A percentile compares a stretch with the other conserved stretches of the same genome.
Conservation (phyloP, 768 basidiomycete genomes). For the Amanita jacksonii region DNA sequence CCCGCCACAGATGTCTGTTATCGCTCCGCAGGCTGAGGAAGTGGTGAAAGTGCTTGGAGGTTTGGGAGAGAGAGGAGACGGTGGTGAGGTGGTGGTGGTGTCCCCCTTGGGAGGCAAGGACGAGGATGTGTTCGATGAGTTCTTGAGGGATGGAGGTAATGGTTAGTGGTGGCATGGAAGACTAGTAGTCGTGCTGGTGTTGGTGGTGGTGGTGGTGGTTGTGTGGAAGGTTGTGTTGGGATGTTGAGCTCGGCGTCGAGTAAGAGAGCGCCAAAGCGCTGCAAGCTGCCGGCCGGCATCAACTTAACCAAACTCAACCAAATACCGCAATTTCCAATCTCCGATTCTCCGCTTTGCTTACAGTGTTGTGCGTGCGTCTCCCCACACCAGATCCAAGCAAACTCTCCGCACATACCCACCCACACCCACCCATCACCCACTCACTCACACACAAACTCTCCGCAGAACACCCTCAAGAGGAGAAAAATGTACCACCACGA, state of each 20-base stretch:
- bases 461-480: neutral
- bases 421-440: too few species aligned
- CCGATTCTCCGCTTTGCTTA: too few species aligned
- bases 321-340: neutral
- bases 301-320: too few species aligned
- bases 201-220: too few species aligned
- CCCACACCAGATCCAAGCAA: too few species aligned
- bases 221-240: neutral
- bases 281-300: neutral
- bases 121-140: too few species aligned
- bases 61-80: slow-evolving; percentile 26
- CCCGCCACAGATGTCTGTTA: slow-evolving; percentile 29
- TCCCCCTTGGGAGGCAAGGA: neutral
- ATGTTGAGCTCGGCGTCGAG: neutral
- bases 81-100: slow-evolving; percentile 19
- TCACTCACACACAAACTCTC: too few species aligned
- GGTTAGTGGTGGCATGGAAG: too few species aligned
- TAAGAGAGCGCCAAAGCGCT: neutral
- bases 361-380: too few species aligned
- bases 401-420: too few species aligned
- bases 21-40: slow-evolving; percentile 22
- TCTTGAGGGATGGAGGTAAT: too few species aligned
- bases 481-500: slow-evolving; percentile 6
- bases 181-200: too few species aligned
- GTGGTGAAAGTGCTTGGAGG: slow-evolving; percentile 21